Evolutionary conservation across 345 rosid species (phyloP).

Genomic region (Microcos paniculata): DNA sequence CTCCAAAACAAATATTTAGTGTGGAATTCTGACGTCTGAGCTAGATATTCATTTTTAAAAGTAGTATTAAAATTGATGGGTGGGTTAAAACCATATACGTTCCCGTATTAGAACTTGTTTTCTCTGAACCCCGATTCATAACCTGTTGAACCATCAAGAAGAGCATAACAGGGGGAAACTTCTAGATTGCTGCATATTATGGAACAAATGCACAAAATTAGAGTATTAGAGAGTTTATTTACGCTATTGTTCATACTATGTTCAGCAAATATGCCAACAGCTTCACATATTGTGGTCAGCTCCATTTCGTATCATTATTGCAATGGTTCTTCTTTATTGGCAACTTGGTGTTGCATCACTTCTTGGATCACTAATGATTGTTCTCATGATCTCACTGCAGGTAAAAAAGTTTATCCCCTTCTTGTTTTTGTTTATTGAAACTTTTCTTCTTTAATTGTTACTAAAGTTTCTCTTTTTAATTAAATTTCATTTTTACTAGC

Average conservation of each 20-base stretch:
- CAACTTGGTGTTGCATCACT: conserved; percentile 91
- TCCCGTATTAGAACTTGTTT: not conserved
- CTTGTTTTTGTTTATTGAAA: not conserved
- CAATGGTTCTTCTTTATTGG: conserved; percentile 86
- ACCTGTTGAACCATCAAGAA: not conserved
- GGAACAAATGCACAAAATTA: not conserved
- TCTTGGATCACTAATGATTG: conserved; percentile 75
- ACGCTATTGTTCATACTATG: conserved; percentile 6
- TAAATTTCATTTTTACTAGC: not conserved
- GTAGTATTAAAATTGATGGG: not conserved
- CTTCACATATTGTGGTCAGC: conserved; percentile 95
- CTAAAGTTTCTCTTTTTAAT: not conserved
- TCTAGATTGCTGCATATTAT: not conserved
- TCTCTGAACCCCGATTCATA: not conserved
- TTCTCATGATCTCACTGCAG: conserved; percentile 60
- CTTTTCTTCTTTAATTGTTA: not conserved
- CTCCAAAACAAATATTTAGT: not conserved
- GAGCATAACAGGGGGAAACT: not conserved
- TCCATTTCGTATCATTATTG: conserved; percentile 78
- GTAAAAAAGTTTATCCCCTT: not conserved
- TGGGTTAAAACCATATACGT: not conserved
- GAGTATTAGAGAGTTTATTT: not conserved
- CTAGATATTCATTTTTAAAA: not conserved
- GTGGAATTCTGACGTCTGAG: not conserved
- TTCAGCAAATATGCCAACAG: conserved; percentile 82